These are phyloP conservation scores for Coemansia sp. DNA, from an alignment of 192 early-diverging fungal species.

Conservation along the genomic window DNA sequence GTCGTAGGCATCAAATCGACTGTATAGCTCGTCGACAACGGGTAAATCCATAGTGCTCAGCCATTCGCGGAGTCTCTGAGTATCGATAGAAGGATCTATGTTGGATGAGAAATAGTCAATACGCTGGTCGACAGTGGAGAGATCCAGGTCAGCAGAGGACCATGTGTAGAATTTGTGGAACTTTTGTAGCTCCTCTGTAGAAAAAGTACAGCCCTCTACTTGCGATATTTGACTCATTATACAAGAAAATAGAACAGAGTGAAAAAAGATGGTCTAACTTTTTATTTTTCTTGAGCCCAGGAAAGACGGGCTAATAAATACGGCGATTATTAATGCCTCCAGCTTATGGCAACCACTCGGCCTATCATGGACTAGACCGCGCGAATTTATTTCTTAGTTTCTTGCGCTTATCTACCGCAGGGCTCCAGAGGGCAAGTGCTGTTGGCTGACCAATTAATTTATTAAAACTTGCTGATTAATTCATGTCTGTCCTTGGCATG, in stretches of 20 bases:
- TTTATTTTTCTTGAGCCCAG: too few species aligned
- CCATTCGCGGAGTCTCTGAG: constrained; percentile 33
- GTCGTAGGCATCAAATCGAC: constrained; percentile 40
- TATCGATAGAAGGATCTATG: constrained; percentile 12
- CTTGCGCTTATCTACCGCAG: too few species aligned
- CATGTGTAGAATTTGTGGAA: constrained; percentile 49
- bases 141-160: constrained; percentile 6
- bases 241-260: neutral
- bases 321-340: too few species aligned
- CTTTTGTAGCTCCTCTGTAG: constrained; percentile 47
- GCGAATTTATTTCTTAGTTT: too few species aligned
- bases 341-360: too few species aligned
- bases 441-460: too few species aligned
- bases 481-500: too few species aligned
- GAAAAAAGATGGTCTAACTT: neutral
- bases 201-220: constrained; percentile 46
- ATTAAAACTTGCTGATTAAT: too few species aligned
- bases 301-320: too few species aligned
- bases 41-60: constrained; percentile 36
- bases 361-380: too few species aligned
- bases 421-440: too few species aligned
- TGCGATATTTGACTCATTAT: constrained; percentile 29
- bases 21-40: constrained; percentile 20
- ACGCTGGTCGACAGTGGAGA: constrained; percentile 15
- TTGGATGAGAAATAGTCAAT: constrained; percentile 28